Evolutionary conservation across 108 stramenopile genomes (phyloP).

Genomic region (Pseudonitzschia multistriata): DNA sequence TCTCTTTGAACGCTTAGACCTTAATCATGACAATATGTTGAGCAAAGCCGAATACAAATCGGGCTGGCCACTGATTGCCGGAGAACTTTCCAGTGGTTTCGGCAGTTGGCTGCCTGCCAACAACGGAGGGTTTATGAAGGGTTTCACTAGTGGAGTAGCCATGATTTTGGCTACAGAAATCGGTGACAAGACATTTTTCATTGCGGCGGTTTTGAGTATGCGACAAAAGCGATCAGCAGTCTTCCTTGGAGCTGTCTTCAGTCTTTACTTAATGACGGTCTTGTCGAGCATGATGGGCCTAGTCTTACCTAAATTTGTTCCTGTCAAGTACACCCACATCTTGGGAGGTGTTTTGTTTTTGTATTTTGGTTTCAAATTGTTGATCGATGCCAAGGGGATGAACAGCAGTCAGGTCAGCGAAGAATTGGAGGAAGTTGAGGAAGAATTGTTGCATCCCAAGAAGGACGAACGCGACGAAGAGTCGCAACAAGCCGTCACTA

Average conservation of each 20-base stretch:
- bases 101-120: slow-evolving; percentile 25
- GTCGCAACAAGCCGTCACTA: slow-evolving; percentile 32
- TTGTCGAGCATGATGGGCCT: slow-evolving; percentile 89
- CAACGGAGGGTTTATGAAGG: slow-evolving; percentile 58
- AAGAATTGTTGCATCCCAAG: slow-evolving; percentile 79
- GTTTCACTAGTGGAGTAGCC: slow-evolving; percentile 68
- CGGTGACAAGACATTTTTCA: slow-evolving; percentile 99
- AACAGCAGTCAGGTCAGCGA: slow-evolving; percentile 82
- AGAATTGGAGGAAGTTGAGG: slow-evolving; percentile 98
- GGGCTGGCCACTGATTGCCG: slow-evolving; percentile 33
- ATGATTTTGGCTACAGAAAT: slow-evolving; percentile 99
- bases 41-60: slow-evolving; percentile 24
- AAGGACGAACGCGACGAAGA: slow-evolving; percentile 44
- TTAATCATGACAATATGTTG: slow-evolving; percentile 21
- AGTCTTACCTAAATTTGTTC: slow-evolving; percentile 88
- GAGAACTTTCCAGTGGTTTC: background rate
- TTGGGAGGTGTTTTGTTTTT: slow-evolving; percentile 91
- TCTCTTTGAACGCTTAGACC: slow-evolving; percentile 29
- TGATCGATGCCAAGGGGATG: slow-evolving; percentile 85
- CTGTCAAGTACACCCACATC: slow-evolving; percentile 92
- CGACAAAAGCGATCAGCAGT: slow-evolving; percentile 86
- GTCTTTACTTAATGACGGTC: slow-evolving; percentile 95
- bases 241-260: slow-evolving; percentile 88
- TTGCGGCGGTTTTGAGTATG: slow-evolving; percentile 98
- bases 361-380: slow-evolving; percentile 95